Conservation (phyloP, 1,284 basidiomycete species). For the Cutaneotrichosporon cutaneum region DNA sequence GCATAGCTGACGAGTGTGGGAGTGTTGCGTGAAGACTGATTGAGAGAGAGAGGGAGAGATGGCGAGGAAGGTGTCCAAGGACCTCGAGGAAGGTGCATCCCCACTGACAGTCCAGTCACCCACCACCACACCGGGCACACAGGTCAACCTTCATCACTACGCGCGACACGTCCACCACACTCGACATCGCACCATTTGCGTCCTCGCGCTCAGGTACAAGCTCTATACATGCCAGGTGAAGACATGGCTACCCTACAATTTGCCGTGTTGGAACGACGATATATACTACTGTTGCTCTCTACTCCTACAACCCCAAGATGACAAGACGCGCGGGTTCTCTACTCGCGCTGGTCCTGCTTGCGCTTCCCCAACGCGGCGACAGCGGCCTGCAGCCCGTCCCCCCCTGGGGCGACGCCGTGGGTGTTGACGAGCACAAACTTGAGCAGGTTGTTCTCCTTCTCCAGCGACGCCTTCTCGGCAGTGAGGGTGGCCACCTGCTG, state of each 20-base stretch:
- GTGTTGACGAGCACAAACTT: conserved; percentile 89
- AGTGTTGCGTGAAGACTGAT: neutral
- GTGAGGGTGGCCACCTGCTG: conserved; percentile 76
- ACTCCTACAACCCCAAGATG: conserved; percentile 1
- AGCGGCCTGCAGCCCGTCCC: conserved; percentile 34
- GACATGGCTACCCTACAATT: neutral
- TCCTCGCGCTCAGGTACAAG: conserved; percentile 1
- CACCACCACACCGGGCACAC: neutral
- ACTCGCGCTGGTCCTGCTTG: conserved; percentile 34
- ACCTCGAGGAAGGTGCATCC: neutral
- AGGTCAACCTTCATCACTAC: neutral
- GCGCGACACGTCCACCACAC: no score
- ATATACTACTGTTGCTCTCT: conserved; percentile 2
- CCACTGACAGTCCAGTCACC: neutral
- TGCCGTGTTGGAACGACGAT: conserved; percentile 5
- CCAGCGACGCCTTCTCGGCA: conserved; percentile 83
- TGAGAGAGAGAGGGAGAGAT: neutral
- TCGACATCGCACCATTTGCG: no score
- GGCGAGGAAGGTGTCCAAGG: neutral
- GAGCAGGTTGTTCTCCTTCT: conserved; percentile 92
- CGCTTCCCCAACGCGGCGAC: conserved; percentile 39
- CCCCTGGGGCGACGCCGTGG: conserved; percentile 56
- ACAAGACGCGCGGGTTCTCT: neutral
- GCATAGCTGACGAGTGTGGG: neutral
- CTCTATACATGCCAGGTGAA: conserved; percentile 9